Evolutionary conservation across 192 early-diverging fungal species (phyloP).

Genomic region (Pilobolus umbonatus): DNA sequence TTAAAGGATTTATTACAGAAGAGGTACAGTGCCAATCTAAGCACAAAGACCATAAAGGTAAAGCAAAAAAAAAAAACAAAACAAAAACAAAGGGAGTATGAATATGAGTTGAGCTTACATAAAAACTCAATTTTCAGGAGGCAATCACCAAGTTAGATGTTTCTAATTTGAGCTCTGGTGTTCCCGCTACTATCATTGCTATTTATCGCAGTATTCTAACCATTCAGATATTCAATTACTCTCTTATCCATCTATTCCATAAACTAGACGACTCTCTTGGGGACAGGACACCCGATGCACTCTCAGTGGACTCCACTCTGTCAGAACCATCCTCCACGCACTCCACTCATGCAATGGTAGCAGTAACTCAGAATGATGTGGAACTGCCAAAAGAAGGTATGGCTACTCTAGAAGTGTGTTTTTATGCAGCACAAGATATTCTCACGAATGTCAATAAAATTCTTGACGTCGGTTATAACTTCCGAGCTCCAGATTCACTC

Average conservation of each 20-base stretch:
- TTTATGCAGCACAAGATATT: conserved; percentile 2
- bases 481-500: too few relatives aligned
- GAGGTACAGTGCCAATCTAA: background rate
- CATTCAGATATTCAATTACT: too few relatives aligned
- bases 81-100: background rate
- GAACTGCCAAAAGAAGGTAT: conserved; percentile 1
- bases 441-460: conserved; percentile 7
- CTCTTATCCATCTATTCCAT: too few relatives aligned
- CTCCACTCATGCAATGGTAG: background rate
- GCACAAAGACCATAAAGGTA: conserved; percentile 6
- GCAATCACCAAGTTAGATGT: too few relatives aligned
- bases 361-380: conserved; percentile 2
- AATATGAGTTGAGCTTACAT: conserved; percentile 6
- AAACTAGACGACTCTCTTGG: conserved; percentile 1
- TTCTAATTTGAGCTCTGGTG: background rate
- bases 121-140: background rate
- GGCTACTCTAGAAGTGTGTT: background rate
- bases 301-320: background rate
- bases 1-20: conserved; percentile 9
- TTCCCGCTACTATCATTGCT: background rate
- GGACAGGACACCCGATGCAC: background rate
- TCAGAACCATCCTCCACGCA: conserved; percentile 1
- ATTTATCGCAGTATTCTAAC: conserved; percentile 2
- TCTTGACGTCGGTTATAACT: background rate
- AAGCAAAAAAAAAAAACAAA: background rate